These are phyloP conservation scores for Thelephora ganbajun DNA, from an alignment of 768 basidiomycete species.

Conservation along the genomic window DNA sequence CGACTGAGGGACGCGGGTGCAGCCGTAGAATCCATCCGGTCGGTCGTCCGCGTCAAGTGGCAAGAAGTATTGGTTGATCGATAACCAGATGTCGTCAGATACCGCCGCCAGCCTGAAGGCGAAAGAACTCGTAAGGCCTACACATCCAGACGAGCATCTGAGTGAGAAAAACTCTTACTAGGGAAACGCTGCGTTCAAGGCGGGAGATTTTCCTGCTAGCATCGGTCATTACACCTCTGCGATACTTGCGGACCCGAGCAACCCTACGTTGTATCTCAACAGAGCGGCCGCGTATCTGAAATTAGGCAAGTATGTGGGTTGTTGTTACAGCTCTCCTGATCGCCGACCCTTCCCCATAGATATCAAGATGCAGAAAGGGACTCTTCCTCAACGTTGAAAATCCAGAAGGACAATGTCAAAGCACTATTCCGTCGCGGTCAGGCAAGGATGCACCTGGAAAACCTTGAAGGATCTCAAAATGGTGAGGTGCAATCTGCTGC, in stretches of 20 bases:
- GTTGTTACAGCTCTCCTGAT: not conserved
- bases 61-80: too few relatives aligned
- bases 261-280: conserved; percentile 75
- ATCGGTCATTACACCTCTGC: conserved; percentile 83
- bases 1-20: conserved; percentile 44
- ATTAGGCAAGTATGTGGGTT: conserved; percentile 75
- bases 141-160: not conserved
- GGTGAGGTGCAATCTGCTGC: conserved; percentile 28
- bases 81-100: too few relatives aligned
- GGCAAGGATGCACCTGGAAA: conserved; percentile 44
- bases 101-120: not conserved
- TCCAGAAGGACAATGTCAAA: conserved; percentile 55
- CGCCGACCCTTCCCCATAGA: conserved; percentile 21
- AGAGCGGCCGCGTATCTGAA: conserved; percentile 88
- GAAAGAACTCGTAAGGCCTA: not conserved
- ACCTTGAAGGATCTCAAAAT: conserved; percentile 40
- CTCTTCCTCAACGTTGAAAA: conserved; percentile 47
- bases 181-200: conserved; percentile 85
- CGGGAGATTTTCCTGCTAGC: conserved; percentile 61
- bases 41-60: too few relatives aligned
- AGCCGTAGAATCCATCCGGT: not conserved
- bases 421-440: conserved; percentile 70
- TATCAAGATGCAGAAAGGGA: conserved; percentile 73
- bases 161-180: conserved; percentile 15
- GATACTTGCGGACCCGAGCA: conserved; percentile 50